Evolutionary conservation across 306 rosid species (phyloP).

Genomic region (Trifolium subterraneum): DNA sequence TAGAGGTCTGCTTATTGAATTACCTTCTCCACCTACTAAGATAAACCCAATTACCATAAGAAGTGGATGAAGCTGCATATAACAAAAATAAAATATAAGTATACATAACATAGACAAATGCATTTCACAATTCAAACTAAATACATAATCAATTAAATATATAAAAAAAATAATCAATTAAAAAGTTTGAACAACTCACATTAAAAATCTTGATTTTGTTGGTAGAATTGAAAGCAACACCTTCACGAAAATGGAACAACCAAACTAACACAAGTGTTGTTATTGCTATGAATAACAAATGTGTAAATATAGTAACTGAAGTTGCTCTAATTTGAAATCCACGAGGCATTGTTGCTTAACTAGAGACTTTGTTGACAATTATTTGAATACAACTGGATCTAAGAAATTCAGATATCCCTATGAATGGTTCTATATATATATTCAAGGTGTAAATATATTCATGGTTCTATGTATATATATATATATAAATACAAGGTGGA

Average conservation of each 20-base stretch:
- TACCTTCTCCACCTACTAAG: constrained; percentile 80
- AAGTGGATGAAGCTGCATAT: constrained; percentile 68
- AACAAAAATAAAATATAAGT: neutral
- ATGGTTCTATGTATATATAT: too few species aligned
- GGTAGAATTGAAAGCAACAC: constrained; percentile 66
- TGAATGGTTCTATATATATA: constrained; percentile 8
- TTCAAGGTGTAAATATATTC: too few species aligned
- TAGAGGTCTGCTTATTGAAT: neutral
- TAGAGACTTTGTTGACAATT: neutral
- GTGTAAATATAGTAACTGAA: constrained; percentile 57
- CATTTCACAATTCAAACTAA: neutral
- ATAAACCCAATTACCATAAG: constrained; percentile 70
- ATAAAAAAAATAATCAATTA: neutral
- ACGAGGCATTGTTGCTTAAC: constrained; percentile 43
- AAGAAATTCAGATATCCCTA: constrained; percentile 8
- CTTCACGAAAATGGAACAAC: constrained; percentile 63
- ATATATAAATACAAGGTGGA: neutral
- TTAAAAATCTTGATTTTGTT: constrained; percentile 58
- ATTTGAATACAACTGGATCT: neutral
- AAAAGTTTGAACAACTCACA: constrained; percentile 40
- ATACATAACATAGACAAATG: neutral
- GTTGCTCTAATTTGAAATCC: constrained; percentile 58
- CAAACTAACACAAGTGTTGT: constrained; percentile 63
- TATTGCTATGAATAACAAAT: constrained; percentile 65
- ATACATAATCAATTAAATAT: neutral